These are phyloP conservation scores for Talaromyces sp. DNA, from an alignment of 2,329 filamentous ascomycete genomes.

Conservation along the genomic window DNA sequence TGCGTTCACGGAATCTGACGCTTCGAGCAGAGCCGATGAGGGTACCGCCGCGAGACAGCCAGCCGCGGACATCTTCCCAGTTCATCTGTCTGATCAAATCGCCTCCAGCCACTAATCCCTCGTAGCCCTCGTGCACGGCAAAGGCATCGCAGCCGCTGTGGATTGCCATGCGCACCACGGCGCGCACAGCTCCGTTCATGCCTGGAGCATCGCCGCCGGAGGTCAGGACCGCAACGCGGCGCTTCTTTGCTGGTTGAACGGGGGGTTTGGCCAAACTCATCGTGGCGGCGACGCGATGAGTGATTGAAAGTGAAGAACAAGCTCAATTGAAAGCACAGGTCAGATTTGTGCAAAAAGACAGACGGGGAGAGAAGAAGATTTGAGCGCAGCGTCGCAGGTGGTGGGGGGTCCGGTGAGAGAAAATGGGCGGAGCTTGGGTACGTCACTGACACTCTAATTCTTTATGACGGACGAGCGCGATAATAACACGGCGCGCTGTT, in stretches of 20 bases:
- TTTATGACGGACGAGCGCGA: neutral
- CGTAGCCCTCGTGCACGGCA: conserved; percentile 89
- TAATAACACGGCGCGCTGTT: neutral
- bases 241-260: conserved; percentile 44
- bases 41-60: conserved; percentile 88
- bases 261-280: conserved; percentile 27
- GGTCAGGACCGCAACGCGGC: conserved; percentile 83
- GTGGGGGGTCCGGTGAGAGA: conserved; percentile 30
- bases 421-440: conserved; percentile 23
- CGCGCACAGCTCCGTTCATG: conserved; percentile 88
- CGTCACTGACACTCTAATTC: conserved; percentile 5
- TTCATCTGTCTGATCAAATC: conserved; percentile 80
- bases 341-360: neutral
- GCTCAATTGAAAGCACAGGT: neutral
- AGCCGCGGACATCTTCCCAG: conserved; percentile 94
- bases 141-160: conserved; percentile 75
- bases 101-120: conserved; percentile 85
- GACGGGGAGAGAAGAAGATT: neutral
- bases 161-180: conserved; percentile 86
- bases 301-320: neutral
- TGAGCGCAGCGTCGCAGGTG: conserved; percentile 14
- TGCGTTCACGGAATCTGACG: conserved; percentile 84
- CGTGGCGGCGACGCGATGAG: conserved; percentile 5
- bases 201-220: conserved; percentile 90
- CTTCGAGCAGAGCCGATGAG: conserved; percentile 93